phyloP scores from a whole-genome alignment of 768 basidiomycete species.

The Lentinula detonsa region DNA sequence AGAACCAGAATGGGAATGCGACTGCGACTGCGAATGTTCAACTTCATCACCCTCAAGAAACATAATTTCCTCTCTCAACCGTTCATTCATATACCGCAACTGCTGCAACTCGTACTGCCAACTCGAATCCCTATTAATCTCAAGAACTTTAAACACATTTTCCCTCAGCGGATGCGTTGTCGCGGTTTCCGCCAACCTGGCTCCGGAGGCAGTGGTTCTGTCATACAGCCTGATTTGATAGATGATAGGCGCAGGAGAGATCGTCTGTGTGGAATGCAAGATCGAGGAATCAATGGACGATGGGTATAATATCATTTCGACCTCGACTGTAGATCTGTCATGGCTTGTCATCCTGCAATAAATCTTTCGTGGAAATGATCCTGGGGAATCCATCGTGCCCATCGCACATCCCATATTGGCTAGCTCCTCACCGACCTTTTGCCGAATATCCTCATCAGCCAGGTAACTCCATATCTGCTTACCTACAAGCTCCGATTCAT shows the following conservation, averaged over 20 bases:
- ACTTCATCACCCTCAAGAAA: conserved; percentile 19
- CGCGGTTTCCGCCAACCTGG: background rate
- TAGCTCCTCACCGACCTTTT: conserved; percentile 18
- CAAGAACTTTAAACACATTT: conserved; percentile 70
- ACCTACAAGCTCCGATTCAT: conserved; percentile 47
- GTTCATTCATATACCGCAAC: conserved; percentile 64
- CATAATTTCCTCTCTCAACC: conserved; percentile 52
- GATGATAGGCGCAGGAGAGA: conserved; percentile 30
- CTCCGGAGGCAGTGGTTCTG: background rate
- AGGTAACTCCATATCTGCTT: conserved; percentile 34
- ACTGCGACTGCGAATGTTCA: background rate
- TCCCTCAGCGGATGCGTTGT: conserved; percentile 11
- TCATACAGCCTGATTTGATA: conserved; percentile 27
- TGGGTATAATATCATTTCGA: conserved; percentile 32
- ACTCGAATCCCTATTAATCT: conserved; percentile 60
- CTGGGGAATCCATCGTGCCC: conserved; percentile 16
- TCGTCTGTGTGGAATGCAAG: conserved; percentile 10
- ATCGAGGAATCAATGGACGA: conserved; percentile 16
- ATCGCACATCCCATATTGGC: conserved; percentile 15
- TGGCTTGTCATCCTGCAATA: conserved; percentile 25
- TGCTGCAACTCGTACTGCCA: conserved; percentile 96
- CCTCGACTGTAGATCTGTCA: conserved; percentile 13
- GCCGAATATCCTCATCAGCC: conserved; percentile 15
- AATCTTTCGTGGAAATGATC: conserved; percentile 18
- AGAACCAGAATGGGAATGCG: background rate